phyloP scores from a whole-genome alignment of 2,329 filamentous ascomycete species.

The Pseudohalonectria lignicola region DNA sequence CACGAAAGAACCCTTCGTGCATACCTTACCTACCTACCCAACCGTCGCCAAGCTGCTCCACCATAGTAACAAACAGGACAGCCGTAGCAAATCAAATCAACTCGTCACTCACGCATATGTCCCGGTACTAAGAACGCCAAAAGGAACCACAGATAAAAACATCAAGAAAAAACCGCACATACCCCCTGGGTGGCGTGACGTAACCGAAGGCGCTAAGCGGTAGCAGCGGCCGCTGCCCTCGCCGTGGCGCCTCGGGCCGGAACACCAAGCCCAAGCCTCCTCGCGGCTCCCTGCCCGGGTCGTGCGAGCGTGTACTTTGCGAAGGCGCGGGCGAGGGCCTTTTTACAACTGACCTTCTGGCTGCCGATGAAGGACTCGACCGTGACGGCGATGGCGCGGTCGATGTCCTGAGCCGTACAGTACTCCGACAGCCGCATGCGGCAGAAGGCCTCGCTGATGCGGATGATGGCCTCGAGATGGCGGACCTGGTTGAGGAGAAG shows the following conservation, averaged over 20 bases:
- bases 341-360: constrained; percentile 97
- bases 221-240: constrained; percentile 1
- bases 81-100: too few species aligned
- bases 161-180: background rate
- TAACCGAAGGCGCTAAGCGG: too few species aligned
- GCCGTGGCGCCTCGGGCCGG: constrained; percentile 1
- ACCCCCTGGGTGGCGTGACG: too few species aligned
- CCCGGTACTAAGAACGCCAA: background rate
- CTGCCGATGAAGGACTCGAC: constrained; percentile 93
- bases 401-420: constrained; percentile 81
- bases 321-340: constrained; percentile 85
- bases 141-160: background rate
- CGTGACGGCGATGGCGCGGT: constrained; percentile 92
- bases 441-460: constrained; percentile 87
- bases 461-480: constrained; percentile 95
- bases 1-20: too few species aligned
- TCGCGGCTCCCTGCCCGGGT: constrained; percentile 24
- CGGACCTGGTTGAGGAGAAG: constrained; percentile 54
- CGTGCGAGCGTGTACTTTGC: constrained; percentile 73
- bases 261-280: too few species aligned
- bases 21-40: too few species aligned
- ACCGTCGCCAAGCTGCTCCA: too few species aligned
- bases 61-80: too few species aligned
- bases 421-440: constrained; percentile 98
- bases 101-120: too few species aligned